Conservation (phyloP, 1,139 yeast genomes). For the Nematodospora anomalae region DNA sequence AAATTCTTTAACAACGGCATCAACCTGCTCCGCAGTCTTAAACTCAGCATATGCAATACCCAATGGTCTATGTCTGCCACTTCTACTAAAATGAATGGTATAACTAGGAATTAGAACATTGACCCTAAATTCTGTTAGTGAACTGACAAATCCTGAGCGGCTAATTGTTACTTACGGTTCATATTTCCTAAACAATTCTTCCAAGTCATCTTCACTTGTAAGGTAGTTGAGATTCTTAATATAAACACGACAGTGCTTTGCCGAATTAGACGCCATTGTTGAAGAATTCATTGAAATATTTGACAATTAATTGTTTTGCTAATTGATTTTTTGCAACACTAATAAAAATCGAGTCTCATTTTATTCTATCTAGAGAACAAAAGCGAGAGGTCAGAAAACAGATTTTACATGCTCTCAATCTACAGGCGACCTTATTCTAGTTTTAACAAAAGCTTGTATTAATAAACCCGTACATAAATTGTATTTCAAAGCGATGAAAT, state of each 20-base stretch:
- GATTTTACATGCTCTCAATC: too few species aligned
- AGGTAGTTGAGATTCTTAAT: slow-evolving; percentile 84
- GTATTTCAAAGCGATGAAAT: slow-evolving; percentile 12
- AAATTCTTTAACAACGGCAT: slow-evolving; percentile 41
- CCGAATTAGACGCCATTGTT: slow-evolving; percentile 5
- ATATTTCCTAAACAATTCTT: slow-evolving; percentile 64
- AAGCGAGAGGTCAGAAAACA: too few species aligned
- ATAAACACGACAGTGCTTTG: slow-evolving; percentile 48
- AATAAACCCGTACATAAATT: slow-evolving; percentile 16
- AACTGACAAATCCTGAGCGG: slow-evolving; percentile 2
- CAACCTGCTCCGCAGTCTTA: slow-evolving; percentile 48
- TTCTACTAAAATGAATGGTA: slow-evolving; percentile 47
- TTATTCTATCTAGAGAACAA: slow-evolving; percentile 1
- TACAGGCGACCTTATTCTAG: too few species aligned
- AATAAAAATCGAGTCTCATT: not conserved
- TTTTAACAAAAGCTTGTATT: slow-evolving; percentile 1
- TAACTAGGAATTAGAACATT: slow-evolving; percentile 56
- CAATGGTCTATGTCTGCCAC: slow-evolving; percentile 44
- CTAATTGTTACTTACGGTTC: slow-evolving; percentile 30
- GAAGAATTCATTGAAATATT: not conserved
- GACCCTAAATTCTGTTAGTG: slow-evolving; percentile 22
- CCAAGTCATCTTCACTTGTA: slow-evolving; percentile 70
- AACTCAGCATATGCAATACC: slow-evolving; percentile 72
- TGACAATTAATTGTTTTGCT: not conserved
- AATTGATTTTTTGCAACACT: slow-evolving; percentile 2